Conservation (phyloP, 2,329 filamentous ascomycete species). For the Thyridium curvatum region DNA sequence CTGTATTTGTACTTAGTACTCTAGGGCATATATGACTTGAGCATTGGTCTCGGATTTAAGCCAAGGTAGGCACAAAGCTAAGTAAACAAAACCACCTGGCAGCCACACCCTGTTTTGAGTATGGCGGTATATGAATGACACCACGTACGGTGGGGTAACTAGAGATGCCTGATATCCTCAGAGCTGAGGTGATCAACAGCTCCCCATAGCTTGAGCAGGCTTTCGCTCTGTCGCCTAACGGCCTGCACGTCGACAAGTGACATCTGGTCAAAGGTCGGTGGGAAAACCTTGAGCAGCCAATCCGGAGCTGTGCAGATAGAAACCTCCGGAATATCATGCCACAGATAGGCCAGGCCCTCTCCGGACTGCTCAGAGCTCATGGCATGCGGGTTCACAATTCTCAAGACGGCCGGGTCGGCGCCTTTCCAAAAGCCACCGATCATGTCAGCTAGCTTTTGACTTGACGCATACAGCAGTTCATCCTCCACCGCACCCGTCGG, state of each 20-base stretch:
- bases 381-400: not conserved
- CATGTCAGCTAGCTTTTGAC: not conserved
- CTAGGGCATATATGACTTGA: too few relatives aligned
- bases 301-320: not conserved
- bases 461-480: slow-evolving; percentile 1
- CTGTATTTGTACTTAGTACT: too few relatives aligned
- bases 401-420: not conserved
- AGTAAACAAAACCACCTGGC: too few relatives aligned
- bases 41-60: too few relatives aligned
- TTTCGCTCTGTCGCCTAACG: not conserved
- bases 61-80: too few relatives aligned
- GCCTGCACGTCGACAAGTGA: not conserved
- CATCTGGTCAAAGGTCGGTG: not conserved
- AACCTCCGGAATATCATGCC: not conserved
- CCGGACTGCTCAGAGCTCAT: not conserved
- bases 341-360: slow-evolving; percentile 1
- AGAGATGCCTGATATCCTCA: too few relatives aligned
- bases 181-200: too few relatives aligned
- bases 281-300: slow-evolving; percentile 1
- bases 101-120: too few relatives aligned
- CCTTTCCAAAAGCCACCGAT: not conserved
- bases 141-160: too few relatives aligned
- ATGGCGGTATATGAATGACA: too few relatives aligned
- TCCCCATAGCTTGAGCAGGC: not conserved
- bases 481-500: not conserved